phyloP scores from a whole-genome alignment of 2,329 filamentous ascomycete species.

The Chrysosporium queenslandicum region DNA sequence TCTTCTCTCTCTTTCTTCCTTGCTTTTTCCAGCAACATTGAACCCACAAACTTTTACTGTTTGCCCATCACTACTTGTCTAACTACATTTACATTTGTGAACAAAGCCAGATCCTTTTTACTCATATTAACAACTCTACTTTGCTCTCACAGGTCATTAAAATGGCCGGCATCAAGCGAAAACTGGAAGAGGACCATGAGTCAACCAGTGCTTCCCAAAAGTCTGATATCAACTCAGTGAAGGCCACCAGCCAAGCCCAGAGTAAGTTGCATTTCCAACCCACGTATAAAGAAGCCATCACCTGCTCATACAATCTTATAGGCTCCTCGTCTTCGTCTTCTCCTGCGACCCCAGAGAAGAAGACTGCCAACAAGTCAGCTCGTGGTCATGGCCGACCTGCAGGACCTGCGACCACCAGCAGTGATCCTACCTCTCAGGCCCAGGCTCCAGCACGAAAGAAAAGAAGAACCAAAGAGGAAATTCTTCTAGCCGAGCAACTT shows the following conservation, averaged over 20 bases:
- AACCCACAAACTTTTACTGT: background rate
- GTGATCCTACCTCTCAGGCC: background rate
- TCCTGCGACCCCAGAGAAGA: background rate
- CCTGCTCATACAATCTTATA: background rate
- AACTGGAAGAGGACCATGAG: background rate
- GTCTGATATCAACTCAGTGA: background rate
- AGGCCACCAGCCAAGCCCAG: background rate
- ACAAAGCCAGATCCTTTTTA: background rate
- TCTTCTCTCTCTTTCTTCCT: background rate
- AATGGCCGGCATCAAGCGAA: slow-evolving; percentile 12
- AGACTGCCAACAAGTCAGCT: background rate
- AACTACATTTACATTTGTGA: background rate
- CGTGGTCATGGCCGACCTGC: background rate
- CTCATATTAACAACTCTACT: background rate
- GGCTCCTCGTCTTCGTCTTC: background rate
- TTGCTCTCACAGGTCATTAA: background rate
- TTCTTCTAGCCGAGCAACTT: slow-evolving; percentile 5
- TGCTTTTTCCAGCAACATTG: background rate
- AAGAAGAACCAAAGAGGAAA: slow-evolving; percentile 10
- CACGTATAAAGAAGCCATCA: background rate
- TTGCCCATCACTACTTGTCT: background rate
- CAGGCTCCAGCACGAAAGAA: slow-evolving; percentile 5
- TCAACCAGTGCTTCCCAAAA: background rate
- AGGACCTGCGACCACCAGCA: background rate
- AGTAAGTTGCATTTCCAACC: background rate